Percentiles rank a stretch among this genome's conserved stretches.
Evolutionary conservation across 306 rosid species (phyloP).

Genomic region (apple (Malus domestica)): ASM211411v1 NC_041789.1:16945001-16945500

Average conservation of each 20-base stretch:
- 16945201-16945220: conserved; percentile 72
- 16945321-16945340: background rate
- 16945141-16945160: conserved; percentile 76
- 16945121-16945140: conserved; percentile 13
- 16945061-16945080: background rate
- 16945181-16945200: conserved; percentile 70
- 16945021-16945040: conserved; percentile 5
- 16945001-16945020: conserved; percentile 95
- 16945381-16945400: conserved; percentile 73
- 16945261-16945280: background rate
- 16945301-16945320: background rate
- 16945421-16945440: conserved; percentile 67
- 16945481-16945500: background rate
- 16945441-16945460: conserved; percentile 79
- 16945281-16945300: background rate
- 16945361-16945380: background rate
- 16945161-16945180: conserved; percentile 71
- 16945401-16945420: conserved; percentile 76
- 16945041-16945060: background rate
- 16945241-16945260: background rate
- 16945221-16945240: background rate
- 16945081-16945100: background rate
- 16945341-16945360: background rate
- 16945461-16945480: conserved; percentile 49
- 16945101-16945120: background rate